phyloP scores from a whole-genome alignment of 345 rosid species.

The Moricandia moricandioides region DNA sequence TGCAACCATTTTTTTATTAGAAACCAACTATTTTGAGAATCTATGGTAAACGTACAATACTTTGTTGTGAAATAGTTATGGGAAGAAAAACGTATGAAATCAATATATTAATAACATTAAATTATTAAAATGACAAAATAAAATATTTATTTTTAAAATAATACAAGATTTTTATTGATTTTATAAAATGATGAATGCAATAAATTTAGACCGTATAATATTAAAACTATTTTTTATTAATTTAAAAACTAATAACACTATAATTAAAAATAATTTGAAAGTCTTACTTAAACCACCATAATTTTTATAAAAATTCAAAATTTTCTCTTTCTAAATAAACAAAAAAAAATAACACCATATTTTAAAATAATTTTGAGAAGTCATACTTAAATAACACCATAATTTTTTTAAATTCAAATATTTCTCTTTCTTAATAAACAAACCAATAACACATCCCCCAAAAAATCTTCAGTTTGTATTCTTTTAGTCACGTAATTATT shows the following conservation, averaged over 20 bases:
- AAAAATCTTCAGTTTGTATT: not conserved
- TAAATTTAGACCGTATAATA: not conserved
- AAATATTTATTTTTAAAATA: too few species aligned
- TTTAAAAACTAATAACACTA: not conserved
- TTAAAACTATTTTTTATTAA: too few species aligned
- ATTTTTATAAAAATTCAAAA: too few species aligned
- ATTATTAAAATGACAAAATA: not conserved
- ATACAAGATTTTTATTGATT: not conserved
- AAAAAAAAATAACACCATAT: not conserved
- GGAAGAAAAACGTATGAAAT: not conserved
- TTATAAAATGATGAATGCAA: not conserved
- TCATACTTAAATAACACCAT: not conserved
- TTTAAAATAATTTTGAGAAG: not conserved
- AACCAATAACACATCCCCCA: not conserved
- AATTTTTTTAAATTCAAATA: too few species aligned
- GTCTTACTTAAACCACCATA: not conserved
- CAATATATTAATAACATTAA: too few species aligned
- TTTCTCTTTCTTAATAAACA: not conserved
- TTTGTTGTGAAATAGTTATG: not conserved
- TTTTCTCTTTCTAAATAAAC: not conserved
- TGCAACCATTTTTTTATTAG: not conserved
- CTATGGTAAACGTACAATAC: not conserved
- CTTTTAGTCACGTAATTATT: not conserved
- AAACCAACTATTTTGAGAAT: too few species aligned
- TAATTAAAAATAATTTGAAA: not conserved